Evolutionary conservation across 495 filamentous ascomycete species (phyloP), one percentile per base, ranked within the genome.

Genomic region (Neurospora sp.): DNA sequence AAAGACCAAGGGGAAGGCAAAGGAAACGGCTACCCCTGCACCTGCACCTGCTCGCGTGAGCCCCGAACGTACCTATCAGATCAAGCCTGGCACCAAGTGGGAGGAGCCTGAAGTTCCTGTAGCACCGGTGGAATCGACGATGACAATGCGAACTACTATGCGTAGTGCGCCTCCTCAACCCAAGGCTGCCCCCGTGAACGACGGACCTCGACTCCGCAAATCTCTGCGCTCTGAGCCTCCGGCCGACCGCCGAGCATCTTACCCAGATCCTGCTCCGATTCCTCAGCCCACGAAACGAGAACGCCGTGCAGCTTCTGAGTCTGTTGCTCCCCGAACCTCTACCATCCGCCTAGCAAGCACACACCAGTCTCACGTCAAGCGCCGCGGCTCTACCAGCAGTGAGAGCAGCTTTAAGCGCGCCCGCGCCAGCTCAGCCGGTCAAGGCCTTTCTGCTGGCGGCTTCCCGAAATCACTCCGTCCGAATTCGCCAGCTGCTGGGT

Each of bases 371-470:
- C n/a, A 70, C 20, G 18, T 83, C 8, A 78, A 77, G 73, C 81
- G 84, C 7, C 84, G 80, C 11, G 84, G 77, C 10, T 87, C 85
- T 5, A 81, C 83, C 35, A 80, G 77, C 39, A 87, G 85, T 73
- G 84, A 86, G 62, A 86, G 84, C 75, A 87, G 85, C 74, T 87
- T 87, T 59, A 84, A 83, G 59, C 83, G 85, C 3, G 77, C 66
- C 23, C 81, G 83, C 2, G 54, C 54, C 16, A 66, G 27, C 7
- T 66, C 54, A 35, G 3, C 70, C 77, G n/a, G 39, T 66, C 7
- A 27, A 1, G 54, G 54, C 54, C 54, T 66, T 37, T 66, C 54
- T 66, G 27, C 54, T 37, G 54, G 27, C 3, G 54, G 54, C 7
- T 81, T 86, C 70, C 84, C 84, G 16, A 80, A 72, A 74, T 84